These are phyloP conservation scores for Yamadazyma triangularis DNA, from an alignment of 1,139 yeast species.

Conservation along the genomic window DNA sequence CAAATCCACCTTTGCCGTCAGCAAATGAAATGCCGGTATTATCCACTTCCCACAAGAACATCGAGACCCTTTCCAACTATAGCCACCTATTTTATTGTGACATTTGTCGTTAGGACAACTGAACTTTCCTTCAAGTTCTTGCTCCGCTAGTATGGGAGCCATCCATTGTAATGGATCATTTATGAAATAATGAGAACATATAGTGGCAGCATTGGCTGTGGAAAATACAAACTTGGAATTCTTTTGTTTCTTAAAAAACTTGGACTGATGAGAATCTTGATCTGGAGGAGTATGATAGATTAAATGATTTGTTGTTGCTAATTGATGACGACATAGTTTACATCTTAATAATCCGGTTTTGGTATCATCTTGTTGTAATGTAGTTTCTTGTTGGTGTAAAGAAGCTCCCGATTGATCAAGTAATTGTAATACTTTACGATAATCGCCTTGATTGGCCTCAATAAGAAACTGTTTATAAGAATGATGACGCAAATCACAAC, in stretches of 20 bases:
- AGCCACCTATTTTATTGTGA: slow-evolving; percentile 77
- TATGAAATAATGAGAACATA: slow-evolving; percentile 77
- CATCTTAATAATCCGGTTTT: slow-evolving; percentile 42
- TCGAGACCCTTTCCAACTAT: slow-evolving; percentile 91
- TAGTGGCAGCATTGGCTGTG: slow-evolving; percentile 48
- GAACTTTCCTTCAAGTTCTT: slow-evolving; percentile 80
- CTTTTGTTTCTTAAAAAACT: slow-evolving; percentile 55
- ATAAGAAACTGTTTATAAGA: slow-evolving; percentile 25
- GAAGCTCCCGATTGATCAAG: neutral
- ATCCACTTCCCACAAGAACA: slow-evolving; percentile 97
- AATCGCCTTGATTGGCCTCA: slow-evolving; percentile 12
- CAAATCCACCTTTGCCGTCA: slow-evolving; percentile 72
- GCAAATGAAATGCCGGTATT: slow-evolving; percentile 85
- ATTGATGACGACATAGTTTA: slow-evolving; percentile 59
- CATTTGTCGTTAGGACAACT: slow-evolving; percentile 69
- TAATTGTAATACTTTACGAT: neutral
- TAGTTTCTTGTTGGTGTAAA: neutral
- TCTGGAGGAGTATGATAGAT: slow-evolving; percentile 61
- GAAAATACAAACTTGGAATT: slow-evolving; percentile 46
- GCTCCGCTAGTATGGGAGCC: slow-evolving; percentile 67
- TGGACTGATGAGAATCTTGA: slow-evolving; percentile 56
- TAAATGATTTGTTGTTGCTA: slow-evolving; percentile 48
- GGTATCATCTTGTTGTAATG: slow-evolving; percentile 7
- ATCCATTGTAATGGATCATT: slow-evolving; percentile 90
- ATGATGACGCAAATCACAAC: slow-evolving; percentile 19